Evolutionary conservation across 306 rosid genomes (phyloP).

Genomic region (Casuarina equisetifolia): DNA sequence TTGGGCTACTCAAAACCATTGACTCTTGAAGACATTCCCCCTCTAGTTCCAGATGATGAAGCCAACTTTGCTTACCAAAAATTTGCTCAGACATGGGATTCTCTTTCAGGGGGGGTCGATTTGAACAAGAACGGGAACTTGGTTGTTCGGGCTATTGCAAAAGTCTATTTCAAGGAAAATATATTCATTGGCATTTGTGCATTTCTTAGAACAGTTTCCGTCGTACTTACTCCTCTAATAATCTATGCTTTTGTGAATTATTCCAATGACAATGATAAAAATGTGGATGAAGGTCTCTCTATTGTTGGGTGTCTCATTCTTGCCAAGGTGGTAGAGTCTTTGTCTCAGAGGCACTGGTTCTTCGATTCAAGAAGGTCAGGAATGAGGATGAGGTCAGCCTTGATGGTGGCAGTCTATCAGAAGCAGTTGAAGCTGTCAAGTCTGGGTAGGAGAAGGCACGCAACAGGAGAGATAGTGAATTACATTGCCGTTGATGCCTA

Average conservation of each 20-base stretch:
- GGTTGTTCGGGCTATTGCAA: slow-evolving; percentile 28
- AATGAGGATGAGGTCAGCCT: slow-evolving; percentile 51
- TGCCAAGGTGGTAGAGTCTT: slow-evolving; percentile 43
- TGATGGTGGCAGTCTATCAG: slow-evolving; percentile 52
- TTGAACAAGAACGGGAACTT: slow-evolving; percentile 27
- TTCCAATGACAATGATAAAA: slow-evolving; percentile 20
- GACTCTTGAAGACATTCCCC: slow-evolving; percentile 39
- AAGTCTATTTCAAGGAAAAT: slow-evolving; percentile 41
- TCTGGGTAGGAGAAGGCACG: slow-evolving; percentile 44
- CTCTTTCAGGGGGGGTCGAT: slow-evolving; percentile 19
- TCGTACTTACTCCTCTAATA: slow-evolving; percentile 44
- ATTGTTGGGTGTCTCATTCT: slow-evolving; percentile 39
- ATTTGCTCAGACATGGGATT: slow-evolving; percentile 41
- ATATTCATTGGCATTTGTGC: slow-evolving; percentile 30
- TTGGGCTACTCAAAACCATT: slow-evolving; percentile 37
- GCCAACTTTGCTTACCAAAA: slow-evolving; percentile 38
- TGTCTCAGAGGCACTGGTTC: slow-evolving; percentile 50
- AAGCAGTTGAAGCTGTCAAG: slow-evolving; percentile 51
- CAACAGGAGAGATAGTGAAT: slow-evolving; percentile 55
- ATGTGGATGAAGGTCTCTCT: slow-evolving; percentile 27
- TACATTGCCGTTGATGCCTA: slow-evolving; percentile 57
- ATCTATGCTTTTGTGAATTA: slow-evolving; percentile 44
- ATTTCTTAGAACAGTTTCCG: slow-evolving; percentile 36
- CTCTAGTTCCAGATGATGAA: slow-evolving; percentile 41
- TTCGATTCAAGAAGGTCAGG: slow-evolving; percentile 47